Conservation (phyloP, 768 basidiomycete species). For the Leccinum subtestaceum region DNA sequence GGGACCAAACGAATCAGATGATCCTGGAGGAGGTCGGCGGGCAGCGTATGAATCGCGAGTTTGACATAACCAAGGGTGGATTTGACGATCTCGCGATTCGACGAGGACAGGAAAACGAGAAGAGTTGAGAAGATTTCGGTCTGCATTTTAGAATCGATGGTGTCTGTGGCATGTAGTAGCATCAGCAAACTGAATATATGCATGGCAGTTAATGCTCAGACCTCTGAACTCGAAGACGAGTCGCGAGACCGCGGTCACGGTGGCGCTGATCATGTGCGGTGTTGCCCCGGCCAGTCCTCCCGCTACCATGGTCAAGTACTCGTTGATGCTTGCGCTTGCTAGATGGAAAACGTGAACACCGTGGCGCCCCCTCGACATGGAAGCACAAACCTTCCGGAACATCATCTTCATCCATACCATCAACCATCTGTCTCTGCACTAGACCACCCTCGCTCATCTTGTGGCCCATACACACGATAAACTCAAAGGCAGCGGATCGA, state of each 20-base stretch:
- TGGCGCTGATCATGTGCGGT: constrained; percentile 98
- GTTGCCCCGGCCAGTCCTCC: constrained; percentile 91
- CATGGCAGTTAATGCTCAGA: constrained; percentile 25
- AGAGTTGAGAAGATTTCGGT: constrained; percentile 83
- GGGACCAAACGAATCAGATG: constrained; percentile 79
- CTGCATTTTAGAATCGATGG: constrained; percentile 68
- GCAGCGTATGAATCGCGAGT: constrained; percentile 84
- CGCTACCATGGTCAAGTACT: constrained; percentile 95
- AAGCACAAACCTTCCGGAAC: constrained; percentile 38
- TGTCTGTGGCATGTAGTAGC: constrained; percentile 41
- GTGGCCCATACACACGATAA: constrained; percentile 86
- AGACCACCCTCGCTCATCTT: constrained; percentile 89
- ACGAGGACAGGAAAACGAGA: constrained; percentile 86
- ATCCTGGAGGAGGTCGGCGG: constrained; percentile 67
- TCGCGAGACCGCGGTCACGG: constrained; percentile 90
- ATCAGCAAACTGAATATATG: neutral
- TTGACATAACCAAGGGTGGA: constrained; percentile 94
- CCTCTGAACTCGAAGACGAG: constrained; percentile 96
- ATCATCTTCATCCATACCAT: constrained; percentile 79
- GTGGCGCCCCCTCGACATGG: neutral
- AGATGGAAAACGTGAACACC: constrained; percentile 13
- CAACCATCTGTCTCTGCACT: constrained; percentile 71
- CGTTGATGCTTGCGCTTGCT: constrained; percentile 77
- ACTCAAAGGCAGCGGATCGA: constrained; percentile 82
- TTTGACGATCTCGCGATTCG: constrained; percentile 97